Conservation (phyloP, 1,284 basidiomycete species). For the Porogramme epimiltina region DNA sequence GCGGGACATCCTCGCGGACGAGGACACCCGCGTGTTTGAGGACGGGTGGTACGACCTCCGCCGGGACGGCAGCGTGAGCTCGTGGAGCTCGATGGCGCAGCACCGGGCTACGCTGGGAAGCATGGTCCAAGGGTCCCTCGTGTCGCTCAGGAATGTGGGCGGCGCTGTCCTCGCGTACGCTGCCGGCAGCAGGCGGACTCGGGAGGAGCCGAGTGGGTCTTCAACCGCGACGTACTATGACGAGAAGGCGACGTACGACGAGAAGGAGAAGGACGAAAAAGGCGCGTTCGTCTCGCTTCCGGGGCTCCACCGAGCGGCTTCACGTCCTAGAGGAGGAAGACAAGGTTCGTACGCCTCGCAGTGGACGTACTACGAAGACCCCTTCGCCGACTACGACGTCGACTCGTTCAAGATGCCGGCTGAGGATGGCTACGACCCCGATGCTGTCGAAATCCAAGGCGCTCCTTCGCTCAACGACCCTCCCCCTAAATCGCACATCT, state of each 20-base stretch:
- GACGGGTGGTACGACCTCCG: conserved; percentile 19
- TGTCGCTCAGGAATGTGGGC: conserved; percentile 54
- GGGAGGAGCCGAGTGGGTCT: conserved; percentile 34
- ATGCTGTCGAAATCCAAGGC: conserved; percentile 23
- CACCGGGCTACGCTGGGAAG: conserved; percentile 31
- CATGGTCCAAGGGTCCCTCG: conserved; percentile 33
- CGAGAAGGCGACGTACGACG: conserved; percentile 34
- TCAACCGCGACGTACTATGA: conserved; percentile 41
- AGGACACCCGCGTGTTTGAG: conserved; percentile 61
- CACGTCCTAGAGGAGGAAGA: conserved; percentile 36
- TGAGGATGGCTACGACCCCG: conserved; percentile 28
- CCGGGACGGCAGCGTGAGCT: conserved; percentile 31
- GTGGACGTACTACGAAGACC: conserved; percentile 49
- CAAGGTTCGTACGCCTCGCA: conserved; percentile 40
- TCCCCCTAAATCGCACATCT: conserved; percentile 30
- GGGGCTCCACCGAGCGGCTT: conserved; percentile 17
- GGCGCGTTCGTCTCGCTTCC: conserved; percentile 36
- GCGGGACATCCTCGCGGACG: conserved; percentile 76
- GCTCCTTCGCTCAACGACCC: conserved; percentile 28
- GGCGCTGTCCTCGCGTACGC: conserved; percentile 34
- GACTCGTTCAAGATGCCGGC: conserved; percentile 33
- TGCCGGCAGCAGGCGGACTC: conserved; percentile 37
- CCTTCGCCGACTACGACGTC: conserved; percentile 52
- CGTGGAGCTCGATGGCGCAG: conserved; percentile 26
- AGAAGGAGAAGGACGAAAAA: conserved; percentile 34